These are phyloP conservation scores for Rhodotorula diobovata DNA, from an alignment of 768 basidiomycete species.

Conservation along the genomic window DNA sequence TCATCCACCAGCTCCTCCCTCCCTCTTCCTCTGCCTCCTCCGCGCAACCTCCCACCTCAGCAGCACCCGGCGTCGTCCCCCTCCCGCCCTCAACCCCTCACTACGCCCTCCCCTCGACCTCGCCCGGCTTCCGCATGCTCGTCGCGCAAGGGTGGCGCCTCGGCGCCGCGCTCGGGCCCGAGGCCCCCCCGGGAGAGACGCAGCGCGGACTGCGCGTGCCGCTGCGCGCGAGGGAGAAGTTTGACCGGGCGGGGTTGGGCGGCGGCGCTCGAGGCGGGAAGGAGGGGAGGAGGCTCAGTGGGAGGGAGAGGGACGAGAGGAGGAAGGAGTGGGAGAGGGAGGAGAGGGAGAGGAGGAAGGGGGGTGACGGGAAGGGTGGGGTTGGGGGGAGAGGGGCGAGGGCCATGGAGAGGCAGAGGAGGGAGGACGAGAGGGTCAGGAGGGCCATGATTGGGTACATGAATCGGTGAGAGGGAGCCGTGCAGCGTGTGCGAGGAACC, in stretches of 20 bases:
- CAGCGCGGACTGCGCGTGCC: constrained; percentile 20
- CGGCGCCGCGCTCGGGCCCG: constrained; percentile 12
- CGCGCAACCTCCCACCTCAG: not conserved
- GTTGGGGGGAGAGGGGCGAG: constrained; percentile 4
- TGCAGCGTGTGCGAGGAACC: not conserved
- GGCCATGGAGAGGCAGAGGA: not conserved
- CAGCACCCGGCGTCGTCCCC: not conserved
- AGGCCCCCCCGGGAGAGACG: not conserved
- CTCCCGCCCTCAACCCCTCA: not conserved
- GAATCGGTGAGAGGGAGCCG: not conserved
- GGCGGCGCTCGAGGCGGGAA: not conserved
- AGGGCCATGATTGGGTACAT: constrained; percentile 76
- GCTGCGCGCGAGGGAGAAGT: constrained; percentile 29
- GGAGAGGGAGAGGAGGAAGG: constrained; percentile 52
- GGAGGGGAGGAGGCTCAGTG: not conserved
- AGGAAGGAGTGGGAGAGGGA: not conserved
- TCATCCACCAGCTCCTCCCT: constrained; percentile 25
- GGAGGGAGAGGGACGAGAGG: constrained; percentile 63
- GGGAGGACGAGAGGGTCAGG: constrained; percentile 30
- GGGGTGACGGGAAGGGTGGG: constrained; percentile 63
- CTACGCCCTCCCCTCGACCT: constrained; percentile 10
- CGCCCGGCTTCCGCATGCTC: constrained; percentile 16
- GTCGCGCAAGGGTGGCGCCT: constrained; percentile 21
- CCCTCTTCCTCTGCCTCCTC: not conserved
- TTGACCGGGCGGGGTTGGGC: constrained; percentile 18